These are phyloP conservation scores for Graphilbum fragrans DNA, from an alignment of 2,329 filamentous ascomycete genomes.

Conservation along the genomic window DNA sequence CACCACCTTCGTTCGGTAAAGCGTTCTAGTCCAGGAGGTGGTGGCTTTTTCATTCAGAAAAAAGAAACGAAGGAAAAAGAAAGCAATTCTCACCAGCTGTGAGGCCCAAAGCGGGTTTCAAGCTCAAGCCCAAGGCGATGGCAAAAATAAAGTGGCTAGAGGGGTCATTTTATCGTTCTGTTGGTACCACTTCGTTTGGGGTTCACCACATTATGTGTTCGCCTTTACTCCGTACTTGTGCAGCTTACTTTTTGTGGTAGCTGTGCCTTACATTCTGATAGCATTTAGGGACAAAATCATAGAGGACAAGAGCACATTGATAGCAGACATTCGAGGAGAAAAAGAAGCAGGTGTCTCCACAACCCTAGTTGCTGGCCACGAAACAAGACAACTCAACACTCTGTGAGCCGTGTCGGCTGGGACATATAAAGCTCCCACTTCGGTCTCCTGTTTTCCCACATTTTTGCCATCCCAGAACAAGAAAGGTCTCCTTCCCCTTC, in stretches of 20 bases:
- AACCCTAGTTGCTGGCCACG: conserved; percentile 8
- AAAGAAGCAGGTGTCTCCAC: conserved; percentile 3
- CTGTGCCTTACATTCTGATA: no score
- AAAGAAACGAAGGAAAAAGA: neutral
- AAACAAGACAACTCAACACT: conserved; percentile 4
- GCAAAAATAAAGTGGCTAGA: neutral
- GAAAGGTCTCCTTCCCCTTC: neutral
- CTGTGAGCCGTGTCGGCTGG: conserved; percentile 5
- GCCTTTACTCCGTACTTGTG: no score
- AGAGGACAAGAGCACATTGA: neutral
- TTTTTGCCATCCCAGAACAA: neutral
- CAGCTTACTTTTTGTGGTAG: no score
- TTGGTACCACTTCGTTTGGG: no score
- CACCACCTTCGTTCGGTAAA: no score
- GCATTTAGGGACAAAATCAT: no score
- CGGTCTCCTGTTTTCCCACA: conserved; percentile 1
- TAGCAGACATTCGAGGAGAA: neutral
- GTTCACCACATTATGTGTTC: no score
- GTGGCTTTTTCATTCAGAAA: neutral
- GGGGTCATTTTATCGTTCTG: no score
- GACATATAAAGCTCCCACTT: conserved; percentile 8
- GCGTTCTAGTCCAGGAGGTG: no score
- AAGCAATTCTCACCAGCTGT: neutral
- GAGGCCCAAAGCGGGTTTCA: neutral
- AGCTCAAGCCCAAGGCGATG: neutral